Percentiles rank a stretch among this genome's conserved stretches.
phyloP scores from a whole-genome alignment of 495 filamentous ascomycete species.

The Aspergillus ellipticus region DNA sequence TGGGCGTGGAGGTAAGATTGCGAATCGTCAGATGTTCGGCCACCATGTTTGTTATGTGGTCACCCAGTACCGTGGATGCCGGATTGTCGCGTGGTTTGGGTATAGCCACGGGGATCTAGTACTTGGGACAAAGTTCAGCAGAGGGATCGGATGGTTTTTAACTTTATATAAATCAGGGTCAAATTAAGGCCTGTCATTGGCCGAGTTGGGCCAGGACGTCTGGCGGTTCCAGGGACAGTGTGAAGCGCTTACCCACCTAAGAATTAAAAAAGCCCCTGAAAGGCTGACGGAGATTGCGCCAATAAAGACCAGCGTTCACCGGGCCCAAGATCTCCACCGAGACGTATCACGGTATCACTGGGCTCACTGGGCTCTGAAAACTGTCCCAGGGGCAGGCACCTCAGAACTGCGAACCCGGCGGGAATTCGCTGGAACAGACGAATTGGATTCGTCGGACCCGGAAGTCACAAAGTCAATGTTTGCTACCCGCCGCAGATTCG shows the following conservation, averaged over 20 bases:
- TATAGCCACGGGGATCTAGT: not conserved
- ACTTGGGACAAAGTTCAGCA: not conserved
- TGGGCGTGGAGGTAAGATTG: conserved; percentile 72
- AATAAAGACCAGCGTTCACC: conserved; percentile 3
- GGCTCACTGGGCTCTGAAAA: not conserved
- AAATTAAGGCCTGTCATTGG: conserved; percentile 14
- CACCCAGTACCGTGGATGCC: not conserved
- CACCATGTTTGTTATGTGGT: conserved; percentile 32
- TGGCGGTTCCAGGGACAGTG: conserved; percentile 4
- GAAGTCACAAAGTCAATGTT: not conserved
- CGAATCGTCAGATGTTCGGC: conserved; percentile 67
- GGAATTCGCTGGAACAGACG: not conserved
- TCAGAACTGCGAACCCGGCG: not conserved
- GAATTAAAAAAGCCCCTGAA: not conserved
- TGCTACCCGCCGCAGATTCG: no score
- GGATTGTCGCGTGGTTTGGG: not conserved
- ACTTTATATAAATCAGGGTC: not conserved
- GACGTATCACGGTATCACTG: not conserved
- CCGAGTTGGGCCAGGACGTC: conserved; percentile 1
- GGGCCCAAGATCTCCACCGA: not conserved
- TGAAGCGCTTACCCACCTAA: no score
- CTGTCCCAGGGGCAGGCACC: not conserved
- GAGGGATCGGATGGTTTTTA: not conserved
- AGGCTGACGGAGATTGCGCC: conserved; percentile 4
- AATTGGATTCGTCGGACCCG: not conserved